Evolutionary conservation across 2,329 filamentous ascomycete genomes (phyloP).

Genomic region (Arthrobotrys iridis): DNA sequence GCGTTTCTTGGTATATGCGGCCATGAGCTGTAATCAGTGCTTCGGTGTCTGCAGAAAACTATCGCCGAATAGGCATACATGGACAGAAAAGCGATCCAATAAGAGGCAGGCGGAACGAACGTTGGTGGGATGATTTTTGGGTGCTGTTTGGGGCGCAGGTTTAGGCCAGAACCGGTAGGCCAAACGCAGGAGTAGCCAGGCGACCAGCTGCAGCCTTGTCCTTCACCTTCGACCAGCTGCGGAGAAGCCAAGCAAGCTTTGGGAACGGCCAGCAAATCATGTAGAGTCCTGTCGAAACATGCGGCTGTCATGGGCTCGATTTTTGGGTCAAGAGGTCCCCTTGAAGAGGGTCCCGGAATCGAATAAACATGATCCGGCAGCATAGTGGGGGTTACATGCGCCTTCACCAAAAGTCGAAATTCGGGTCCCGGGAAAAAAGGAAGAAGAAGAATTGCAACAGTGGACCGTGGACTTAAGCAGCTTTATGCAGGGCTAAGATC

Average conservation of each 20-base stretch:
- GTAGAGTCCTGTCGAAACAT: conserved; percentile 41
- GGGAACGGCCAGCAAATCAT: conserved; percentile 35
- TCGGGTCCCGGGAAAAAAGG: conserved; percentile 28
- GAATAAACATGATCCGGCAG: conserved; percentile 34
- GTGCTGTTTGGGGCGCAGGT: conserved; percentile 27
- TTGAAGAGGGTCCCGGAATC: conserved; percentile 20
- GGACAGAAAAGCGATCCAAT: conserved; percentile 19
- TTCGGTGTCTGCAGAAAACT: conserved; percentile 18
- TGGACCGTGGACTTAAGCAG: conserved; percentile 50
- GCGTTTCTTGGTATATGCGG: conserved; percentile 44
- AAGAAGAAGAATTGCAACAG: conserved; percentile 27
- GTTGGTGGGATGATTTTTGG: conserved; percentile 46
- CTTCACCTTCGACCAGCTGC: not conserved
- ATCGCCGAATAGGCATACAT: conserved; percentile 53
- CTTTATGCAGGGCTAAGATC: conserved; percentile 48
- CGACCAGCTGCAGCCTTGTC: conserved; percentile 36
- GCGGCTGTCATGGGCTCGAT: conserved; percentile 52
- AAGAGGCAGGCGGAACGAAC: conserved; percentile 23
- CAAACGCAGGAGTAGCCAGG: conserved; percentile 45
- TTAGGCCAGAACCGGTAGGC: conserved; percentile 48
- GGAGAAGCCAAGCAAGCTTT: not conserved
- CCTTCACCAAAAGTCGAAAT: not conserved
- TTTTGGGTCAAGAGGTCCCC: conserved; percentile 43
- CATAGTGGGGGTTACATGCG: conserved; percentile 38
- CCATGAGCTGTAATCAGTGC: not conserved